phyloP scores from a whole-genome alignment of 2,329 filamentous ascomycete genomes.

The Botrytis sinoallii region DNA sequence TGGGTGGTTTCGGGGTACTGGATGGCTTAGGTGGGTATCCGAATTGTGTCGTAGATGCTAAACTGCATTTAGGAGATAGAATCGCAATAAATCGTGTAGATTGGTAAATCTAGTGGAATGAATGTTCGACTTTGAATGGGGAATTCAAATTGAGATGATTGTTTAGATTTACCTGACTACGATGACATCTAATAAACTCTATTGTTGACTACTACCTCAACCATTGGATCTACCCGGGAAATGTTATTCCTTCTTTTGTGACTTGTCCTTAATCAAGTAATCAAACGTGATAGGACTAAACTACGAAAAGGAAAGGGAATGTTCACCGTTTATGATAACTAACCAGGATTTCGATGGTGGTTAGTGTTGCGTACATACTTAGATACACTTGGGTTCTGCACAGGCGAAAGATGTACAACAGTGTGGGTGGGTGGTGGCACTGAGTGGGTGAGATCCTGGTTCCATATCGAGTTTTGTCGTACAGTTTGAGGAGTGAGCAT shows the following conservation, averaged over 20 bases:
- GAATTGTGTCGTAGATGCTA: neutral
- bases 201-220: neutral
- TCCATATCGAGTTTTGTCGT: conserved; percentile 4
- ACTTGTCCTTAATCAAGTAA: neutral
- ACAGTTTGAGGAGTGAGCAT: conserved; percentile 11
- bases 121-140: neutral
- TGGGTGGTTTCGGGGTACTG: neutral
- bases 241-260: neutral
- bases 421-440: neutral
- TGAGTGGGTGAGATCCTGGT: neutral
- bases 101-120: neutral
- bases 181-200: neutral
- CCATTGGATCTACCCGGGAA: neutral
- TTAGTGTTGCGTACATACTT: neutral
- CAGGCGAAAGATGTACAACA: conserved; percentile 8
- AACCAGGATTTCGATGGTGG: conserved; percentile 1
- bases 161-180: neutral
- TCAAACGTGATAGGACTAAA: neutral
- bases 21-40: neutral
- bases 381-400: conserved; percentile 9
- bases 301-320: conserved; percentile 7
- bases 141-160: neutral
- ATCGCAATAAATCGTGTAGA: neutral
- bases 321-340: conserved; percentile 13
- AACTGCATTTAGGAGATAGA: neutral